These are phyloP conservation scores for Crithidia mellificae DNA, from an alignment of 208 protist genomes.

Conservation along the genomic window DNA sequence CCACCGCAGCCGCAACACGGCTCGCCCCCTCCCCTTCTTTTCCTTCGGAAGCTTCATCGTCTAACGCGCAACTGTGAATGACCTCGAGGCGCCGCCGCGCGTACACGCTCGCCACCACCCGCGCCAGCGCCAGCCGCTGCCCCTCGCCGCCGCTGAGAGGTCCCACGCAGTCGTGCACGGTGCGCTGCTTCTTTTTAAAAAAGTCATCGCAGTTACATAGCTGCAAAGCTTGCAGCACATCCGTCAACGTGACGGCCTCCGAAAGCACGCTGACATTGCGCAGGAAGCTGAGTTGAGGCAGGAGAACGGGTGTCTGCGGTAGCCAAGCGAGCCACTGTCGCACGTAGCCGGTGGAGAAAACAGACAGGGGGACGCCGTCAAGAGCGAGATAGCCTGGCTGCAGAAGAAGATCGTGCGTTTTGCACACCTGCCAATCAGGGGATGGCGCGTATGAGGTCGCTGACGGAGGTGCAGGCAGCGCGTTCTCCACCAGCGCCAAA, in stretches of 20 bases:
- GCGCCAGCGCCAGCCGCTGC: constrained; percentile 92
- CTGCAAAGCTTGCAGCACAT: constrained; percentile 47
- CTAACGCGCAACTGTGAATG: neutral
- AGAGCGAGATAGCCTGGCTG: constrained; percentile 27
- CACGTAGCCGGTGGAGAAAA: constrained; percentile 60
- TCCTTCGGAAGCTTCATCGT: neutral
- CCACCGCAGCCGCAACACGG: neutral
- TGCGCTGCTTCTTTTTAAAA: constrained; percentile 36
- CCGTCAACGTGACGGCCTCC: constrained; percentile 29
- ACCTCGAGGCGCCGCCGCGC: constrained; percentile 40
- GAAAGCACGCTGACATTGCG: constrained; percentile 48
- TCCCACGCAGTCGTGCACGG: constrained; percentile 44
- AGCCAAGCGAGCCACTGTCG: constrained; percentile 52
- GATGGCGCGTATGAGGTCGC: neutral
- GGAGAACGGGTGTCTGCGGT: constrained; percentile 47
- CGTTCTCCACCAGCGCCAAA: constrained; percentile 35
- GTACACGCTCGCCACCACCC: constrained; percentile 49
- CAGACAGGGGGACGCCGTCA: constrained; percentile 59
- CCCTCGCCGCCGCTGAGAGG: constrained; percentile 87
- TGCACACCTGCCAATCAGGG: neutral
- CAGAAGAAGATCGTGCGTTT: neutral
- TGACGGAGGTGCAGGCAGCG: constrained; percentile 3
- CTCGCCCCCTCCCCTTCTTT: too few relatives aligned
- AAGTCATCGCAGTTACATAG: constrained; percentile 55
- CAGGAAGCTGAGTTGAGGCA: constrained; percentile 37